These are phyloP conservation scores for Cyanodermella asteris DNA, from an alignment of 2,329 filamentous ascomycete genomes.

Conservation along the genomic window DNA sequence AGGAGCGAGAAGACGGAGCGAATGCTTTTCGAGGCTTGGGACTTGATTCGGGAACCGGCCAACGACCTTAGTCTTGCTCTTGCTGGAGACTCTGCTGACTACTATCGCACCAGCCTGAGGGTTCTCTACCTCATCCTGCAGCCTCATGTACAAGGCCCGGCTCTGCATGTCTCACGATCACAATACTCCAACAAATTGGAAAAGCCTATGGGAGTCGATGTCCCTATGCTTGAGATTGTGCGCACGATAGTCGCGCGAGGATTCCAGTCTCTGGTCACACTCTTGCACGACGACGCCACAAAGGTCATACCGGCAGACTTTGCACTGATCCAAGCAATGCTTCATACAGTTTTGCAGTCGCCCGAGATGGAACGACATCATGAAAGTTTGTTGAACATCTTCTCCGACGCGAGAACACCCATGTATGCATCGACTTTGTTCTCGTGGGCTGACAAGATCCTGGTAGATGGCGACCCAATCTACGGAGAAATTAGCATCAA, in stretches of 20 bases:
- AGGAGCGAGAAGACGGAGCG: constrained; percentile 28
- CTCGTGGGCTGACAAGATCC: constrained; percentile 77
- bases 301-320: constrained; percentile 45
- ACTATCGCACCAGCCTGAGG: constrained; percentile 67
- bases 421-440: constrained; percentile 73
- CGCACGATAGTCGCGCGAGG: constrained; percentile 59
- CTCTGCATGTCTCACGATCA: no score
- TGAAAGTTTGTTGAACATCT: constrained; percentile 46
- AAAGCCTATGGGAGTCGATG: constrained; percentile 15
- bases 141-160: constrained; percentile 18
- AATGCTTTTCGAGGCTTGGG: constrained; percentile 39
- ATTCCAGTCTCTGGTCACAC: constrained; percentile 58
- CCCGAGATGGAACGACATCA: constrained; percentile 53
- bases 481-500: constrained; percentile 84
- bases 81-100: constrained; percentile 34
- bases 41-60: constrained; percentile 31
- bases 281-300: constrained; percentile 53
- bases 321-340: constrained; percentile 63
- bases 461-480: constrained; percentile 58
- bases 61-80: constrained; percentile 38
- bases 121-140: constrained; percentile 65
- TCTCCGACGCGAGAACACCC: constrained; percentile 42
- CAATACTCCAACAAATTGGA: no score
- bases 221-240: constrained; percentile 56
- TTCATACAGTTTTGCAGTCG: constrained; percentile 64